Evolutionary conservation across 1,284 basidiomycete genomes (phyloP).

Genomic region (Leccinum holopus): DNA sequence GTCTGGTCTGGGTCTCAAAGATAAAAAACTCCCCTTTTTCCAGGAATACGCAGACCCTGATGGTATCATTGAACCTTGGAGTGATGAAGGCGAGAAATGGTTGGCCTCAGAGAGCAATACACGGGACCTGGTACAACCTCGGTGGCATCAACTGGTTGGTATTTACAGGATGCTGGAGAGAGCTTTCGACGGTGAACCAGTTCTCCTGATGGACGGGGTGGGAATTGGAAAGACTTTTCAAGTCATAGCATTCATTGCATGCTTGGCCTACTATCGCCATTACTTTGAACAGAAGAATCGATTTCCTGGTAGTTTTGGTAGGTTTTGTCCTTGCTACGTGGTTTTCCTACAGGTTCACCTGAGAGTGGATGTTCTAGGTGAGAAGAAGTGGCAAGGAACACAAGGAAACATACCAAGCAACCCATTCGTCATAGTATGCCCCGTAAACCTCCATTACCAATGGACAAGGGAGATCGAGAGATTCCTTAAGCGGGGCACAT

Average conservation of each 20-base stretch:
- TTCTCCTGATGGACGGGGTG: neutral
- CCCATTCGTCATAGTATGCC: neutral
- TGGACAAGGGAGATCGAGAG: neutral
- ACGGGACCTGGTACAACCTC: neutral
- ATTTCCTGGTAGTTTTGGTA: neutral
- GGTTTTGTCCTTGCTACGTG: neutral
- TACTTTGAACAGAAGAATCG: neutral
- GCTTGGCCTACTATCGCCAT: neutral
- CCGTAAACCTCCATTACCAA: neutral
- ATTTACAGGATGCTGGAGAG: neutral
- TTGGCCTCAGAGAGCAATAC: neutral
- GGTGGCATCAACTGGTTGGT: neutral
- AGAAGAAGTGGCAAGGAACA: neutral
- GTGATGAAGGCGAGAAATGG: neutral
- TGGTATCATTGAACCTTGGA: neutral
- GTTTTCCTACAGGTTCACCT: neutral
- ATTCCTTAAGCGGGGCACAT: neutral
- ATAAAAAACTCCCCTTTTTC: neutral
- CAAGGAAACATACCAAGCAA: neutral
- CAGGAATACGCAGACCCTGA: neutral
- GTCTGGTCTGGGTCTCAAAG: neutral
- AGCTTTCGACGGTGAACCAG: neutral
- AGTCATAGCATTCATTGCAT: neutral
- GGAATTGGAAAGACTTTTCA: neutral
- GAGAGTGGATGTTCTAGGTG: neutral